Conservation (phyloP, 441 rosid genomes). For the Gossypium lobatum region DNA sequence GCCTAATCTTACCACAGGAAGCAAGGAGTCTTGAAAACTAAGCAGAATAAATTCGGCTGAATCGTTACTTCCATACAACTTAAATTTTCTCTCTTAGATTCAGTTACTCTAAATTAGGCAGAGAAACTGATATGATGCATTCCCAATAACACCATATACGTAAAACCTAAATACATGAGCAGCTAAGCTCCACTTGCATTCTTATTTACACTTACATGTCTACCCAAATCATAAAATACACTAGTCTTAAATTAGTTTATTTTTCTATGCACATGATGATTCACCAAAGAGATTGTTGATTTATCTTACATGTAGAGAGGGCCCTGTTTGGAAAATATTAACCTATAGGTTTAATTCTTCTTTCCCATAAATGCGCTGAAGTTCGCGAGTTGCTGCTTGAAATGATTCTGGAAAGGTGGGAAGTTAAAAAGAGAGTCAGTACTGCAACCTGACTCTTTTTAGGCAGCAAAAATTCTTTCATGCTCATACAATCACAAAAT, state of each 20-base stretch:
- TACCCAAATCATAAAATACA: background rate
- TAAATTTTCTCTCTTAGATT: background rate
- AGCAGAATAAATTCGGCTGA: too few species aligned
- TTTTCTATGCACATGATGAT: slow-evolving; percentile 16
- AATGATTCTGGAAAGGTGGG: slow-evolving; percentile 41
- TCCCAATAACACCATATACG: background rate
- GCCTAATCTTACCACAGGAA: background rate
- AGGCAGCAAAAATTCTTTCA: background rate
- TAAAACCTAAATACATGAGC: background rate
- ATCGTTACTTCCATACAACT: background rate
- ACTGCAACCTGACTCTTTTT: background rate
- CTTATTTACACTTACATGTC: background rate
- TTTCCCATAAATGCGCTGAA: slow-evolving; percentile 62
- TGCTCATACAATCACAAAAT: background rate
- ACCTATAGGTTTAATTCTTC: slow-evolving; percentile 42
- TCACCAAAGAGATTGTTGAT: background rate
- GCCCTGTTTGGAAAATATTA: background rate
- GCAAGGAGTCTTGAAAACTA: background rate
- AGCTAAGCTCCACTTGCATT: background rate
- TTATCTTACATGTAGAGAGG: slow-evolving; percentile 6
- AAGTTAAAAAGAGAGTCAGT: background rate
- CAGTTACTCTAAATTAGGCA: background rate
- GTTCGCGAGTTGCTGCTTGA: slow-evolving; percentile 64
- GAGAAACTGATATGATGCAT: background rate
- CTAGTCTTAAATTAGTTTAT: background rate